phyloP scores from a whole-genome alignment of 805 yeast species.

The Metschnikowia matae region DNA sequence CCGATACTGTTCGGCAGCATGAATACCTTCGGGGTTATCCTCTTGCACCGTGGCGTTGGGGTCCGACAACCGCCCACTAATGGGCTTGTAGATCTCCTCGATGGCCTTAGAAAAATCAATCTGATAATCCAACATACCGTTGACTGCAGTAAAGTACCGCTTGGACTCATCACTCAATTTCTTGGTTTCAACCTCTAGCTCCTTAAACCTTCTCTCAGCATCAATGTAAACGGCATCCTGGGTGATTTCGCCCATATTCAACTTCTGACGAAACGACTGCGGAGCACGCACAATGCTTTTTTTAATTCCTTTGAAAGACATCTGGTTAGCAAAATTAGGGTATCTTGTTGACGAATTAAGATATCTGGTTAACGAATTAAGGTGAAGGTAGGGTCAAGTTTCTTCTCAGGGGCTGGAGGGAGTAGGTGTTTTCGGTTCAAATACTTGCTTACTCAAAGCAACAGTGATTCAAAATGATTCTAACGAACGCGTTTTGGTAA shows the following conservation, averaged over 20 bases:
- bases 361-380: conserved; percentile 43
- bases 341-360: conserved; percentile 30
- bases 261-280: conserved; percentile 82
- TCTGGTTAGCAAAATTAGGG: conserved; percentile 19
- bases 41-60: conserved; percentile 84
- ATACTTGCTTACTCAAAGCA: neutral
- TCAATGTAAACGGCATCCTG: conserved; percentile 84
- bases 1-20: conserved; percentile 89
- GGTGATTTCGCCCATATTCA: conserved; percentile 70
- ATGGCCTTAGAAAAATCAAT: conserved; percentile 93
- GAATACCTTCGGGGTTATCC: conserved; percentile 94
- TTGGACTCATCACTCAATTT: conserved; percentile 85
- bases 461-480: too few relatives aligned
- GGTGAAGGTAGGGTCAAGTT: neutral
- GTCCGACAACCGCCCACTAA: conserved; percentile 86
- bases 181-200: conserved; percentile 84
- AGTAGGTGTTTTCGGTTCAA: neutral
- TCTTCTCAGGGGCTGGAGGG: neutral
- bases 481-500: neutral
- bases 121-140: conserved; percentile 90
- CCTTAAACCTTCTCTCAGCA: conserved; percentile 95
- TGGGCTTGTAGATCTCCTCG: conserved; percentile 94
- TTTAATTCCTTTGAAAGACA: conserved; percentile 87
- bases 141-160: conserved; percentile 86
- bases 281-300: conserved; percentile 86